phyloP scores from a whole-genome alignment of 2,329 filamentous ascomycete genomes.

The Pestalotiopsis fici region DNA sequence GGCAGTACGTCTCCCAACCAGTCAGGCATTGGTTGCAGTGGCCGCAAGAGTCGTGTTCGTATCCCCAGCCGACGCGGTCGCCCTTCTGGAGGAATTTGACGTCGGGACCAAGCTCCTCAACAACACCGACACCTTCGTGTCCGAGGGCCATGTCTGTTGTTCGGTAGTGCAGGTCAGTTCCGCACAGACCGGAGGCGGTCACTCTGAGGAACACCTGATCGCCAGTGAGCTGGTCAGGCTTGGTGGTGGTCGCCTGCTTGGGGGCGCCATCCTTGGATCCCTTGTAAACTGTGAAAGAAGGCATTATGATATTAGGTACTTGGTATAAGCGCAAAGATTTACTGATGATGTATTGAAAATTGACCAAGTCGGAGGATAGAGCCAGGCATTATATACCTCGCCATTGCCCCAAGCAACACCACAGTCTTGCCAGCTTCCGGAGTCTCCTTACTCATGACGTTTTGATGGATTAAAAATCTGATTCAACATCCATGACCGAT shows the following conservation, averaged over 20 bases:
- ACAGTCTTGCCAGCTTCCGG: background rate
- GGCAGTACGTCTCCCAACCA: slow-evolving; percentile 45
- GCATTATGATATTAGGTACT: slow-evolving; percentile 17
- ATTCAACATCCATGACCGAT: background rate
- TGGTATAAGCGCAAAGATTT: background rate
- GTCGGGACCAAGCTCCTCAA: slow-evolving; percentile 40
- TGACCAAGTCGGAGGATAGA: background rate
- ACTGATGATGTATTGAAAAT: background rate
- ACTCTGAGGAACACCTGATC: slow-evolving; percentile 64
- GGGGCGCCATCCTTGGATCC: slow-evolving; percentile 60
- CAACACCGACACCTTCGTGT: slow-evolving; percentile 50
- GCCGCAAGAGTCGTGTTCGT: slow-evolving; percentile 39
- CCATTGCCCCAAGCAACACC: background rate
- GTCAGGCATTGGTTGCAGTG: slow-evolving; percentile 44
- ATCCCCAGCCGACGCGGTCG: slow-evolving; percentile 50
- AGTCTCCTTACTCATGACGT: background rate
- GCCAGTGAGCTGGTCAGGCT: slow-evolving; percentile 40
- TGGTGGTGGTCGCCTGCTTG: slow-evolving; percentile 47
- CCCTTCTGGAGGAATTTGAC: slow-evolving; percentile 41
- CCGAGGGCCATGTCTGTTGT: slow-evolving; percentile 41
- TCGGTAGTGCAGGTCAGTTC: slow-evolving; percentile 47
- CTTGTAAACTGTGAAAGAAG: slow-evolving; percentile 63
- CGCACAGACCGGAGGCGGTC: slow-evolving; percentile 69
- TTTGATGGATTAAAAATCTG: background rate
- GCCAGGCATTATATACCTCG: background rate